Base-by-base conservation (phyloP, 2,329 filamentous ascomycete genomes). In the Colletotrichum falcatum region DNA sequence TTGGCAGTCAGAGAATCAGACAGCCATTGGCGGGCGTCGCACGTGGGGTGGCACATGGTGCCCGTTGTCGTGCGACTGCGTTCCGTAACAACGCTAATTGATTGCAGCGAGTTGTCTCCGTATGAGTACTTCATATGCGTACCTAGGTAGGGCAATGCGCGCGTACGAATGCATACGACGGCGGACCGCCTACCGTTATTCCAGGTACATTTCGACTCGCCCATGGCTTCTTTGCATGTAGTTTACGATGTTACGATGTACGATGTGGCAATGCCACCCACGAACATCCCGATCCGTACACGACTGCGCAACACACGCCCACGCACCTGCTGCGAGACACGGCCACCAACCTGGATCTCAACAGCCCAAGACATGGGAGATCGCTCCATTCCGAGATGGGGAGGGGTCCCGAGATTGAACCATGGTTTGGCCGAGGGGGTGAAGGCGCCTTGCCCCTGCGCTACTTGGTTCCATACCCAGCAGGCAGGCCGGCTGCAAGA, bases 381-480 rank as follows among this genome's bases (percentile, higher is more conserved):
- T 70, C 64, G 68, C 68, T 68, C 58, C 58, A 67, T 67, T 58
- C 68, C 67, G 63, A 67, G 58, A 70, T 67, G 64, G 68, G 46
- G 64, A 54, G 54, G 58, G 37, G 44, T 62, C 44, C 64, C 68
- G 58, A 63, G 53, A 67, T 67, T 68, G 53, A 61, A 49, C 53
- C 39, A 42, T 59, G 58, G 66, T 37, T 56, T 61, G 63, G 63
- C 49, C 58, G 30, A 16, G 12, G 37, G 37, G 37, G 37, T 16
- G 37, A 30, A 28, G 16, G 53, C 48, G 30, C 62, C n/a, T 44
- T 49, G 30, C 62, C n/a, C 35, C 51, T 49, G 35, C 20, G 30
- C 60, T 51, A 64, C n/a, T n/a, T n/a, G n/a, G n/a, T n/a, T n/a
- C n/a, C n/a, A n/a, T n/a, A n/a, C n/a, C n/a, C n/a, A n/a, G n/a